Percentiles rank a stretch among this genome's conserved stretches.
Evolutionary conservation across 257 asterid species (phyloP).

Genomic region (Verbascum thapsus): DNA sequence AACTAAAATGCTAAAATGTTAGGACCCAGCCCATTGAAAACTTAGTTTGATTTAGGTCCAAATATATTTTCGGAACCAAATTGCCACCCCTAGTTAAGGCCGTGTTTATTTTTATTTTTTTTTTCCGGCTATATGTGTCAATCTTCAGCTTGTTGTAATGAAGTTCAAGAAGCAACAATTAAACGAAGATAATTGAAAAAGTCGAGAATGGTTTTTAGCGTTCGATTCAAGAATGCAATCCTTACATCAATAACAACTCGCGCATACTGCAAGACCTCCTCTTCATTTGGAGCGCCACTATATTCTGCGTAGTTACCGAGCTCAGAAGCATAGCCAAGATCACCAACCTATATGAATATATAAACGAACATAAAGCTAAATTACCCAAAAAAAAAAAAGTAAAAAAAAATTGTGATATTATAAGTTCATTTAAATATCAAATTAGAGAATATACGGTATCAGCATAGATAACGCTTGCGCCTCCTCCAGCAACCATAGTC

Average conservation of each 20-base stretch:
- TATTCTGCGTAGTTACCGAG: conserved; percentile 96
- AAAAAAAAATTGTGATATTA: not conserved
- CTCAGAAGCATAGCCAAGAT: conserved; percentile 92
- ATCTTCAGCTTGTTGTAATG: no score
- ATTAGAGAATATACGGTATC: conserved; percentile 64
- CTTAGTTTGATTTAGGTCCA: no score
- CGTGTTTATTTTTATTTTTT: no score
- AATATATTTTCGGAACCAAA: no score
- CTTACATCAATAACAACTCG: conserved; percentile 94
- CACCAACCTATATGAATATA: conserved; percentile 65
- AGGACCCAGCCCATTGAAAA: no score
- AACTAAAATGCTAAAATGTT: no score
- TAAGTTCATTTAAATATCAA: conserved; percentile 5
- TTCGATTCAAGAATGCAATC: no score
- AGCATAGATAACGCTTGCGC: conserved; percentile 96
- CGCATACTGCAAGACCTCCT: conserved; percentile 94
- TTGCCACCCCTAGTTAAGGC: no score
- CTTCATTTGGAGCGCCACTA: conserved; percentile 99
- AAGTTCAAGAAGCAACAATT: no score
- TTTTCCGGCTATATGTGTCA: no score
- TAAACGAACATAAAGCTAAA: not conserved
- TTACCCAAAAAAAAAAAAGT: conserved; percentile 4
- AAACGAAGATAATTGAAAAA: no score
- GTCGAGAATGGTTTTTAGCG: no score
- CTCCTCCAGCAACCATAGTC: conserved; percentile 99